Conservation (phyloP, 257 asterid species). For the Penstemon davidsonii region DNA sequence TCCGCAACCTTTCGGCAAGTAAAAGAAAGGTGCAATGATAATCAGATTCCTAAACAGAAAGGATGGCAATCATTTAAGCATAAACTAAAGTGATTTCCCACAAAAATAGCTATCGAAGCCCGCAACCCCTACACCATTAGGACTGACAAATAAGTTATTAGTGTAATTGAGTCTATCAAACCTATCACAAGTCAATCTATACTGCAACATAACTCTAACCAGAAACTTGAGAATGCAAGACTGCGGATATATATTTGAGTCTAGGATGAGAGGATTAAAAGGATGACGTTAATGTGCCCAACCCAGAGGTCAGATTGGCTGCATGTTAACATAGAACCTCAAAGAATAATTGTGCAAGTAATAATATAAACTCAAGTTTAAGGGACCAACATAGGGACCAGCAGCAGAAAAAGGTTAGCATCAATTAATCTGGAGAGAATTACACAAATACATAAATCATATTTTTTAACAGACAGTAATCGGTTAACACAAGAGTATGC, state of each 20-base stretch:
- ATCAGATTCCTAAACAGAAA: not conserved
- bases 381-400: not conserved
- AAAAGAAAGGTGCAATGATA: not conserved
- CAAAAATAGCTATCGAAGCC: not conserved
- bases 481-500: not conserved
- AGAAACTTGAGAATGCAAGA: not conserved
- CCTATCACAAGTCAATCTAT: not conserved
- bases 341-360: not conserved
- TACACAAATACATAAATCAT: not conserved
- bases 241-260: not conserved
- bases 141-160: no score
- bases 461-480: not conserved
- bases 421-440: conserved; percentile 1
- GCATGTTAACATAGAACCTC: not conserved
- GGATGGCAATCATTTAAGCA: not conserved
- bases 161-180: not conserved
- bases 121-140: no score
- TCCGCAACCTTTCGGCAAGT: not conserved
- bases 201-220: not conserved
- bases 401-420: not conserved
- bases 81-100: not conserved
- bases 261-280: not conserved
- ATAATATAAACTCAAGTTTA: not conserved
- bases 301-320: not conserved
- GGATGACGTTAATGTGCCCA: not conserved